phyloP scores from a whole-genome alignment of 768 basidiomycete species.

The Cytidiella melzeri region DNA sequence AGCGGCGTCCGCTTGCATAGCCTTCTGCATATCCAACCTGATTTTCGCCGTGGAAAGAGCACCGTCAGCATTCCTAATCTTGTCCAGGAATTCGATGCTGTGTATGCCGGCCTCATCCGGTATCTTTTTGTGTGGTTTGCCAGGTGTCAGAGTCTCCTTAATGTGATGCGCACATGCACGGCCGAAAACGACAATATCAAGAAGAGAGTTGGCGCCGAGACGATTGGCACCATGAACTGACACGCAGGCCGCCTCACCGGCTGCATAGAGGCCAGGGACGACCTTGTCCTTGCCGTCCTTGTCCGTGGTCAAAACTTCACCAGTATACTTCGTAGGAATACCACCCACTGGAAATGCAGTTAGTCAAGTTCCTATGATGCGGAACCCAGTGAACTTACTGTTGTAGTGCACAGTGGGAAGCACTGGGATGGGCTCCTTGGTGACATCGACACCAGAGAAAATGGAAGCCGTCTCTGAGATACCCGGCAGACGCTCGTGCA shows the following conservation, averaged over 20 bases:
- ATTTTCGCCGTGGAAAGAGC: slow-evolving; percentile 84
- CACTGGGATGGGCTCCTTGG: slow-evolving; percentile 98
- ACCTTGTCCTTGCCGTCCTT: slow-evolving; percentile 86
- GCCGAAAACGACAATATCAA: slow-evolving; percentile 99
- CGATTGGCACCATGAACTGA: slow-evolving; percentile 99
- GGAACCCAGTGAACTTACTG: slow-evolving; percentile 48
- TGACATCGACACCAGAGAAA: slow-evolving; percentile 98
- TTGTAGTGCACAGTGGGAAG: slow-evolving; percentile 99
- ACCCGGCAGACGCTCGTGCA: slow-evolving; percentile 95
- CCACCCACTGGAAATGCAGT: slow-evolving; percentile 74
- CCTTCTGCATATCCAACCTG: slow-evolving; percentile 95
- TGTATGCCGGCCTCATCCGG: slow-evolving; percentile 80
- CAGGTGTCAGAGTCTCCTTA: slow-evolving; percentile 81
- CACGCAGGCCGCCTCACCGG: slow-evolving; percentile 97
- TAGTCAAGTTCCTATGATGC: slow-evolving; percentile 7
- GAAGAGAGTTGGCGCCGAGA: slow-evolving; percentile 96
- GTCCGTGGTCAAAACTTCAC: slow-evolving; percentile 89
- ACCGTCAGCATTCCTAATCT: slow-evolving; percentile 79
- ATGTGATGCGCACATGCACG: slow-evolving; percentile 99
- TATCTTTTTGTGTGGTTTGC: slow-evolving; percentile 86
- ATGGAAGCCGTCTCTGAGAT: slow-evolving; percentile 99
- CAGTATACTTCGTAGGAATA: slow-evolving; percentile 97
- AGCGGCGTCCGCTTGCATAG: slow-evolving; percentile 96
- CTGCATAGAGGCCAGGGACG: slow-evolving; percentile 96
- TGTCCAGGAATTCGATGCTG: slow-evolving; percentile 83